These are phyloP conservation scores for Rhynchospora pubera DNA, from an alignment of 176 grass and related monocot species.

Conservation along the genomic window DNA sequence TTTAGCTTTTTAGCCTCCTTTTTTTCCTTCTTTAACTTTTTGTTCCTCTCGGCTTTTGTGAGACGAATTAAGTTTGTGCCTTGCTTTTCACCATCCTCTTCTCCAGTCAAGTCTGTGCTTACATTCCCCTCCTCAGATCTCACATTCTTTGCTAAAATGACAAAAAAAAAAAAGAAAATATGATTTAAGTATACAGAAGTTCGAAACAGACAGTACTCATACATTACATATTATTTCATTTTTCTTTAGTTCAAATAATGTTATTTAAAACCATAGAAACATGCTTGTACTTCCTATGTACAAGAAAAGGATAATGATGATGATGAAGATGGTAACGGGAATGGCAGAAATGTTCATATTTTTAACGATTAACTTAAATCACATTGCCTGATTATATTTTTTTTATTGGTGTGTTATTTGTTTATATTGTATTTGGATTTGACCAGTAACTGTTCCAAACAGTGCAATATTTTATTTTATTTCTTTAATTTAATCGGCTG, in stretches of 20 bases:
- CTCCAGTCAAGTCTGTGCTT: conserved; percentile 25
- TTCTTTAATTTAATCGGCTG: too few species aligned
- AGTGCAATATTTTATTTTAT: too few species aligned
- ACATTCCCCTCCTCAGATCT: conserved; percentile 29
- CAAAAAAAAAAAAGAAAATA: background rate
- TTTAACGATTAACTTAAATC: background rate
- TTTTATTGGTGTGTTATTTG: too few species aligned
- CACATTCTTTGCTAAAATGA: conserved; percentile 46
- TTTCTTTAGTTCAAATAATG: conserved; percentile 1
- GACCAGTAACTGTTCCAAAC: too few species aligned
- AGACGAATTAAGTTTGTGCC: conserved; percentile 16
- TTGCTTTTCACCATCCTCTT: conserved; percentile 25
- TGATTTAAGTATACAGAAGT: conserved; percentile 5
- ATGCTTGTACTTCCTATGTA: background rate
- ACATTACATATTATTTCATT: background rate
- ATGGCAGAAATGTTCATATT: background rate
- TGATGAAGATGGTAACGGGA: background rate
- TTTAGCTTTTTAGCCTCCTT: conserved; percentile 51
- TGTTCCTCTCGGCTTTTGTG: conserved; percentile 47
- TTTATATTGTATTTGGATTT: too few species aligned
- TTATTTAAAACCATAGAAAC: background rate
- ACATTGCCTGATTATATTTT: background rate
- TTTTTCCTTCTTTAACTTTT: conserved; percentile 46
- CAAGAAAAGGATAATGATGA: background rate
- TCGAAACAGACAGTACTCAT: background rate